Evolutionary conservation across 495 filamentous ascomycete species (phyloP), one percentile per base, ranked within the genome.

Genomic region (Podospora tetraspora): DNA sequence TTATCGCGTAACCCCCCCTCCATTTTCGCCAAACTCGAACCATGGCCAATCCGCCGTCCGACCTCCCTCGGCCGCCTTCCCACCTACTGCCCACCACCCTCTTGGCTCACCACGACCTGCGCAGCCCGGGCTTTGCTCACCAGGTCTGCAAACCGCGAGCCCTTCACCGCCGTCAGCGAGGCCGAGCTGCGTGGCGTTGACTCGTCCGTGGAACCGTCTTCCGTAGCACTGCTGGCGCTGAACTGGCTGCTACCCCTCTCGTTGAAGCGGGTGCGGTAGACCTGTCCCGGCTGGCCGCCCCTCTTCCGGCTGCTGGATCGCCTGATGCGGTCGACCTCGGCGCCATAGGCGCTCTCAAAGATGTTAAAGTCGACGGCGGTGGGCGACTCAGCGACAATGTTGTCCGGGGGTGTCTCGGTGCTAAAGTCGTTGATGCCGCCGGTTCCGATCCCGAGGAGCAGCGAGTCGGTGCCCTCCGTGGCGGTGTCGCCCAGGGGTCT

Each of bases 331-430:
- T 91, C 86, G 12, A 96, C 85, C 81, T 97, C 92, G 61, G 88
- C 81, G 57, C 90, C 86, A 72, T 96, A 98, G 4, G 94, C 94
- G 0, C 84, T 87, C 70, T 96, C 92, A 74, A 96, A 97, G 59
- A 97, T 88, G 71, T 94, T 88, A 69, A 92, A 90, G 59, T 94
- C 91, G 6, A 90, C 90, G 9, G 87, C 89, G 1, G 87, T 87
- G 10, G 93, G 94, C 10, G 90, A 93, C 73, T 97, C 93, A 64
- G 91, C 91, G 57, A 97, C 88, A 21, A 90, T 63, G n/a, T 84
- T 72, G 27, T 72, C 71, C 11, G 75, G 71, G 5, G 66, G 64
- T 67, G 30, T 69, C 73, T 52, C 25, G 16, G 29, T 32, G 6
- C 43, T 62, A 58, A 79, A 82, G 32, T 72, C 73, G 52, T 84